Percentiles rank a stretch among this genome's conserved stretches.
phyloP scores from a whole-genome alignment of 2,329 filamentous ascomycete genomes.

The Hypoxylon sp. region DNA sequence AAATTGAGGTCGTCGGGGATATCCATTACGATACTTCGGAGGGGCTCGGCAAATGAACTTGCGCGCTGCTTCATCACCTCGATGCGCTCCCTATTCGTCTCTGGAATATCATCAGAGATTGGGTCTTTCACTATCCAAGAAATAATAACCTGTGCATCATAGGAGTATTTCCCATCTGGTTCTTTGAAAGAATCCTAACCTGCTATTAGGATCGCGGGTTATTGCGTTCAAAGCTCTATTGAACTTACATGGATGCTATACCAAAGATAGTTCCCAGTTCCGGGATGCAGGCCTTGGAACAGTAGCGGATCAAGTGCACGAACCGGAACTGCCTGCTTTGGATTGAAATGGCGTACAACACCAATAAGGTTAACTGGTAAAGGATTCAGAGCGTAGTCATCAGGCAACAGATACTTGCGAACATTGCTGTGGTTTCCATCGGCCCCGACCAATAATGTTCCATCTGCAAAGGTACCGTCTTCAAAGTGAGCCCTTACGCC shows the following conservation, averaged over 20 bases:
- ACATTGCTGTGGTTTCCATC: constrained; percentile 57
- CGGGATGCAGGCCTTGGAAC: constrained; percentile 67
- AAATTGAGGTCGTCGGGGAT: constrained; percentile 56
- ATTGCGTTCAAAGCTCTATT: constrained; percentile 12
- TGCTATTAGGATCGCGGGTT: not conserved
- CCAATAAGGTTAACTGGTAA: constrained; percentile 58
- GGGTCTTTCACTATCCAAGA: constrained; percentile 59
- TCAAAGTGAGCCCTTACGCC: constrained; percentile 51
- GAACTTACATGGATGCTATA: constrained; percentile 61
- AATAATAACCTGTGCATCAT: constrained; percentile 60
- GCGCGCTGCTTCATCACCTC: constrained; percentile 58
- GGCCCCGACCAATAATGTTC: constrained; percentile 56
- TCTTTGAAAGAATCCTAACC: constrained; percentile 23
- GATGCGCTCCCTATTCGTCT: constrained; percentile 52
- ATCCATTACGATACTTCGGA: constrained; percentile 58
- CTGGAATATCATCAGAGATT: constrained; percentile 53
- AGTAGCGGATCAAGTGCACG: constrained; percentile 66
- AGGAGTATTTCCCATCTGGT: constrained; percentile 53
- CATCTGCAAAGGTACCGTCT: constrained; percentile 53
- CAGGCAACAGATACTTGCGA: constrained; percentile 53
- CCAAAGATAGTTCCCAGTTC: constrained; percentile 64
- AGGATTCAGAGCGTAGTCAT: constrained; percentile 51
- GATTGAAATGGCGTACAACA: constrained; percentile 55
- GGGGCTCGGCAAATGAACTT: constrained; percentile 53
- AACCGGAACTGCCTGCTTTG: constrained; percentile 54